Conservation (phyloP, 2,329 filamentous ascomycete species). For the Verticillium dahliae region DNA sequence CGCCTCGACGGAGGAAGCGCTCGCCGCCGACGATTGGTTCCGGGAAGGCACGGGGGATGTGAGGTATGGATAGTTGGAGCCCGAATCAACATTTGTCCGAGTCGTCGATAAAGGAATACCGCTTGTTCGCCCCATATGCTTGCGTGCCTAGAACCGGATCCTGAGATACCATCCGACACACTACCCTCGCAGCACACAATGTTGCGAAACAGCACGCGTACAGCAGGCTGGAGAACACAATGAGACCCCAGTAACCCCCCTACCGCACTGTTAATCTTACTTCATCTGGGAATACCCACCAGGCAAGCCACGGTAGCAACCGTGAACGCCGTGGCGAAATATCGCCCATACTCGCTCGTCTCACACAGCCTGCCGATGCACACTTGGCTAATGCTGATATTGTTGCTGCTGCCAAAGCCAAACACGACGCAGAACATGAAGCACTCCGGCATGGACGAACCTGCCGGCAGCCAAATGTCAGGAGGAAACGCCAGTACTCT, state of each 20-base stretch:
- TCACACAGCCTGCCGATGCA: constrained; percentile 63
- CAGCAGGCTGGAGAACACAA: neutral
- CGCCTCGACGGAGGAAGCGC: constrained; percentile 44
- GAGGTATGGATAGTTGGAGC: constrained; percentile 45
- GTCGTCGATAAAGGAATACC: no score
- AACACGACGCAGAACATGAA: constrained; percentile 53
- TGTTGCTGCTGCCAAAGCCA: constrained; percentile 60
- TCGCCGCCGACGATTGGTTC: constrained; percentile 61
- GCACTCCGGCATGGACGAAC: constrained; percentile 30
- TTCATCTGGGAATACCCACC: constrained; percentile 1
- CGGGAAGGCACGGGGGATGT: constrained; percentile 48
- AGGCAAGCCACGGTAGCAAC: constrained; percentile 53
- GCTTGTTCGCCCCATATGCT: no score
- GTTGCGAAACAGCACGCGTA: no score
- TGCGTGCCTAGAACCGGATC: no score
- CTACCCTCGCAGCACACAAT: no score
- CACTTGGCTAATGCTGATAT: constrained; percentile 61
- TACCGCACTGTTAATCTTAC: neutral
- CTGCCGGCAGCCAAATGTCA: constrained; percentile 15
- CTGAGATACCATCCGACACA: no score
- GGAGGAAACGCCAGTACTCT: no score
- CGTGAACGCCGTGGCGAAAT: constrained; percentile 62
- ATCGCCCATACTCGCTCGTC: constrained; percentile 59
- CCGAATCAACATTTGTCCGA: no score
- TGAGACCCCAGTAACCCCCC: neutral